Percentiles rank a stretch among this genome's conserved stretches.
Evolutionary conservation across 2,329 filamentous ascomycete species (phyloP).

Genomic region (Fusarium concolor): DNA sequence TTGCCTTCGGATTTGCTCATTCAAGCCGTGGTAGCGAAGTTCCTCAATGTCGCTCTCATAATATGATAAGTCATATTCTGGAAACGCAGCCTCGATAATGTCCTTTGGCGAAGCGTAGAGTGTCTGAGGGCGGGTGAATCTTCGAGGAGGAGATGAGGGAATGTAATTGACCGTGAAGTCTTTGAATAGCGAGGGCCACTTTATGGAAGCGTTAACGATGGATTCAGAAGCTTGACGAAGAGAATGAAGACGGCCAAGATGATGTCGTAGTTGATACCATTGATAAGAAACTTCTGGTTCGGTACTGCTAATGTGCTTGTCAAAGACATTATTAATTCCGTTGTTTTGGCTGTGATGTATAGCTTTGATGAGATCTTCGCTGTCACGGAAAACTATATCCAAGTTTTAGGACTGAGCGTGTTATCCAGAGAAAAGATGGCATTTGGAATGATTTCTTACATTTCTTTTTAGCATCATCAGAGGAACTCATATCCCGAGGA

Average conservation of each 20-base stretch:
- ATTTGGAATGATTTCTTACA: background rate
- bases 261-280: conserved; percentile 8
- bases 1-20: background rate
- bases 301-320: background rate
- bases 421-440: background rate
- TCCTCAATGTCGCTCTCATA: background rate
- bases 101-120: background rate
- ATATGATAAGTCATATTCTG: background rate
- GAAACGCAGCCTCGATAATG: conserved; percentile 1
- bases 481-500: conserved; percentile 7
- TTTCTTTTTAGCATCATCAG: background rate
- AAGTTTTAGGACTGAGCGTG: background rate
- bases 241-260: conserved; percentile 12
- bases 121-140: background rate
- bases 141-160: background rate
- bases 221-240: conserved; percentile 5
- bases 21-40: background rate
- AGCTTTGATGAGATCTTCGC: conserved; percentile 9
- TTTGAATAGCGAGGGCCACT: conserved; percentile 5
- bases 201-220: background rate
- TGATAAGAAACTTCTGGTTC: background rate
- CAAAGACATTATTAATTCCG: background rate
- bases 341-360: background rate
- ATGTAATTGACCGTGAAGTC: conserved; percentile 4
- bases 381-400: conserved; percentile 1